Evolutionary conservation across 257 asterid genomes (phyloP).

Genomic region (Lycium barbarum): DNA sequence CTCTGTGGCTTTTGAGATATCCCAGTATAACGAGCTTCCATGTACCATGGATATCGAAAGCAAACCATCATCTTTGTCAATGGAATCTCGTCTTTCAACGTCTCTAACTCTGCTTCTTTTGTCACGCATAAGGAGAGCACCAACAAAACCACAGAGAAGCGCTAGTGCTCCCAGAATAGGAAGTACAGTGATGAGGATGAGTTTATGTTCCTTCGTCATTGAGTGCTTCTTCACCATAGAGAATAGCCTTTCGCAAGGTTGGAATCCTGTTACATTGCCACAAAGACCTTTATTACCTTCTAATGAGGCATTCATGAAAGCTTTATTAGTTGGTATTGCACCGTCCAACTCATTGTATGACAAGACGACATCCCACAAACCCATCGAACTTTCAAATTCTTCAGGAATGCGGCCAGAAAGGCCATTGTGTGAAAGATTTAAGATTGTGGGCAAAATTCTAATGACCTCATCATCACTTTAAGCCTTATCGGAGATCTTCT

Average conservation of each 20-base stretch:
- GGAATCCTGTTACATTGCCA: not conserved
- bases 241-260: not conserved
- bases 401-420: not conserved
- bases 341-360: constrained; percentile 28
- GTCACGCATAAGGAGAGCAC: too few relatives aligned
- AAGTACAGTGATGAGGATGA: constrained; percentile 10
- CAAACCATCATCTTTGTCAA: not conserved
- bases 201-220: not conserved
- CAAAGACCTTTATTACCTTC: constrained; percentile 13
- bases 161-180: constrained; percentile 22
- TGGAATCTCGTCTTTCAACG: not conserved
- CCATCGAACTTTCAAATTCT: not conserved
- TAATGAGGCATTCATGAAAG: not conserved
- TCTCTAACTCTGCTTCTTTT: not conserved
- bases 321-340: not conserved
- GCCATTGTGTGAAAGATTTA: constrained; percentile 13
- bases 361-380: not conserved
- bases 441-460: constrained; percentile 61
- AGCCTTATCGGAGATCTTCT: constrained; percentile 72
- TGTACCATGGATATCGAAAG: not conserved
- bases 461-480: constrained; percentile 79
- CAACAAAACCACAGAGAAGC: too few relatives aligned
- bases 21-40: constrained; percentile 27
- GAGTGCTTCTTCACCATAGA: not conserved
- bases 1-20: constrained; percentile 25